Base-by-base conservation (phyloP, 768 basidiomycete genomes). In the Lactarius sp. region DNA sequence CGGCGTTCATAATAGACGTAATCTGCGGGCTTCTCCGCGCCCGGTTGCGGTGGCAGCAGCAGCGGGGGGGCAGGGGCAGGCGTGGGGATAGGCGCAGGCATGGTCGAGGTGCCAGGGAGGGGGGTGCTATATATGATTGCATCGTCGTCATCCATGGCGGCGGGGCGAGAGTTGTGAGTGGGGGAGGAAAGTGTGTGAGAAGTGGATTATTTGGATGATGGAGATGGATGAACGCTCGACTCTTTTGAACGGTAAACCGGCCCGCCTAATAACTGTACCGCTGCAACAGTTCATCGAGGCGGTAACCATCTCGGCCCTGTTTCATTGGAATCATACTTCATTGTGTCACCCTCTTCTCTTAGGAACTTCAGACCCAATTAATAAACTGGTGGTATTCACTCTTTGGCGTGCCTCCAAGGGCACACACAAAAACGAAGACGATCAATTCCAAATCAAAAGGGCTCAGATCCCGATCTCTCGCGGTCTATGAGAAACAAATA, bases 1-100 rank as follows among this genome's bases (percentile, higher is more conserved):
- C 82, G 87, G 65, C 96, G 83, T 69, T 95, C 87, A 73, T 98
- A 99, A 77, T 91, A 92, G 58, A 97, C 93, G 78, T 98, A 95
- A 81, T 95, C 94, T 74, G 77, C 71, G 27, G 77, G 76, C 70
- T 81, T 80, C 54, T 73, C 70, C 7, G 18, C 49, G 2, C 50
- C 18, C 5, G 66, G 51, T 20, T 27, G 52, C 3, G 51, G 61
- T 2, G 42, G 54, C 5, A 22, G 20, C 2, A 13, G 47, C 18
- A 16, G 54, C 6, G 31, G 13, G 22, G 56, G 31, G 5, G 47
- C 59, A 7, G 20, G 16, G 5, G 60, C 20, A 8, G 34, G 39
- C 4, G 27, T 27, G 6, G 58, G 31, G 37, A 14, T 22, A 5
- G 54, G 22, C 6, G 39, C 52, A 37, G 51, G 34, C 20, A 39